Evolutionary conservation across 2,329 filamentous ascomycete species (phyloP).

Genomic region (Trichoderma polysporum): DNA sequence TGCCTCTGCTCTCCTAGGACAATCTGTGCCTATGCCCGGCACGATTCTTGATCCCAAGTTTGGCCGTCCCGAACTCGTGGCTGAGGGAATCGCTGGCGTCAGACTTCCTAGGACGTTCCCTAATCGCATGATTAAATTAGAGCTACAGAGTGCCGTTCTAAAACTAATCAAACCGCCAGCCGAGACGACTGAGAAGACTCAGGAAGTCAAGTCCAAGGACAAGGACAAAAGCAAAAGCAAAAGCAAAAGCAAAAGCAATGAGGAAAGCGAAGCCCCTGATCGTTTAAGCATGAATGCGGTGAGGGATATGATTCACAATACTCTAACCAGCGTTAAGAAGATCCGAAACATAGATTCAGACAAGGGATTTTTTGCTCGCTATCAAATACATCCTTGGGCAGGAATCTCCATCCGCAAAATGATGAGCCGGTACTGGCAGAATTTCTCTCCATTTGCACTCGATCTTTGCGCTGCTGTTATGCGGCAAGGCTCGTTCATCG

Average conservation of each 20-base stretch:
- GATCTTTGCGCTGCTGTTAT: slow-evolving; percentile 66
- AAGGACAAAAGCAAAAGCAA: neutral
- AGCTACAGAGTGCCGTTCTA: slow-evolving; percentile 44
- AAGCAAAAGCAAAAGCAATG: neutral
- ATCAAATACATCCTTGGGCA: slow-evolving; percentile 30
- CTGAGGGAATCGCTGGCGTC: slow-evolving; percentile 21
- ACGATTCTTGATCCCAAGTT: slow-evolving; percentile 57
- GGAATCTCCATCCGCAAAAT: slow-evolving; percentile 58
- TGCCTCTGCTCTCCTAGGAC: slow-evolving; percentile 16
- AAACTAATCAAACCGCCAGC: slow-evolving; percentile 36
- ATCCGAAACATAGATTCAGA: slow-evolving; percentile 44
- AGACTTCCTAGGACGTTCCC: slow-evolving; percentile 50
- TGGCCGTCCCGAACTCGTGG: slow-evolving; percentile 48
- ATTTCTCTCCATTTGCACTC: slow-evolving; percentile 62
- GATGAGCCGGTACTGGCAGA: slow-evolving; percentile 71
- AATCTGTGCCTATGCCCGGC: slow-evolving; percentile 59
- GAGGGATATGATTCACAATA: slow-evolving; percentile 48
- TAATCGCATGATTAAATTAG: slow-evolving; percentile 54
- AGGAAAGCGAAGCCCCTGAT: neutral
- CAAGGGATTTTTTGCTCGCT: slow-evolving; percentile 23
- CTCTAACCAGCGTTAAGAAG: slow-evolving; percentile 39
- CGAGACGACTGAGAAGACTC: neutral
- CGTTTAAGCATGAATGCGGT: slow-evolving; percentile 49
- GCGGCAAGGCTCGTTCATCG: slow-evolving; percentile 64
- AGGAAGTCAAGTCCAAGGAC: neutral